Conservation (phyloP, 208 protist genomes). For the Crithidia brevicula region DNA sequence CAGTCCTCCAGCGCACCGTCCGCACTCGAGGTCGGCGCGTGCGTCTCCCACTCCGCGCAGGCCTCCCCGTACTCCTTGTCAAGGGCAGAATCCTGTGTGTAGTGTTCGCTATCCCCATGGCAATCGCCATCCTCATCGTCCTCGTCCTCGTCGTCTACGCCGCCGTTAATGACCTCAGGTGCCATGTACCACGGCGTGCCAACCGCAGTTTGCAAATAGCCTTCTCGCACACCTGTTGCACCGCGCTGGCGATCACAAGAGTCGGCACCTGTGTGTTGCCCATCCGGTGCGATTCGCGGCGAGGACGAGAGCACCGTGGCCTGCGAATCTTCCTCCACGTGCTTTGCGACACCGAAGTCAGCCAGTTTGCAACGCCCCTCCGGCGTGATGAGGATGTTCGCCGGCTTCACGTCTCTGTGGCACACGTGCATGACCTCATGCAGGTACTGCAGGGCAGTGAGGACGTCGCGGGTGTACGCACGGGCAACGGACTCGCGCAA, state of each 20-base stretch:
- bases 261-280: not conserved
- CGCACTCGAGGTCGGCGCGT: not conserved
- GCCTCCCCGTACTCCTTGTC: not conserved
- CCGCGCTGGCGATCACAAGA: not conserved
- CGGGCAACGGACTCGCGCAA: conserved; percentile 79
- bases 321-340: conserved; percentile 35
- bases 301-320: not conserved
- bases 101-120: not conserved
- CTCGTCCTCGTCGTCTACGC: conserved; percentile 44
- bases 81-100: not conserved
- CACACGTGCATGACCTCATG: conserved; percentile 82
- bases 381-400: conserved; percentile 89
- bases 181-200: conserved; percentile 95
- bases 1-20: conserved; percentile 22
- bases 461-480: conserved; percentile 76
- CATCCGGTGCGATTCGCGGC: not conserved
- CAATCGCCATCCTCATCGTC: conserved; percentile 15
- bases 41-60: not conserved
- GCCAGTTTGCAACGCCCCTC: conserved; percentile 87
- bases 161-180: conserved; percentile 85
- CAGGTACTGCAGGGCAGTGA: conserved; percentile 82
- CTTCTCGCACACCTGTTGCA: conserved; percentile 5
- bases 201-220: conserved; percentile 74
- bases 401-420: conserved; percentile 93
- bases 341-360: conserved; percentile 88